Conservation (phyloP, 331 rosid species). For the Prunus yedoensis region DNA sequence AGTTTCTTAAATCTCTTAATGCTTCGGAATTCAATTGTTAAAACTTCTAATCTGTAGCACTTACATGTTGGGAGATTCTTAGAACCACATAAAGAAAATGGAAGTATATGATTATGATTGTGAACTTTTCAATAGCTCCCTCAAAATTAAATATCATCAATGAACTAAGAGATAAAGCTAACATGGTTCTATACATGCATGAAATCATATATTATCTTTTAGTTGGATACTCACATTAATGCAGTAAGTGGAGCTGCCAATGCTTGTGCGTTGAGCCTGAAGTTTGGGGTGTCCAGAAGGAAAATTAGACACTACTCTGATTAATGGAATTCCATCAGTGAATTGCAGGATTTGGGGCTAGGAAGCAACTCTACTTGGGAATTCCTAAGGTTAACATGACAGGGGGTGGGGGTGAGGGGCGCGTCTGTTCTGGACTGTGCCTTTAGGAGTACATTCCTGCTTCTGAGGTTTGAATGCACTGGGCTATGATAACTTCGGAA, state of each 20-base stretch:
- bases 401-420: background rate
- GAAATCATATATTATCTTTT: slow-evolving; percentile 4
- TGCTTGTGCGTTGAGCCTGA: slow-evolving; percentile 1
- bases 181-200: background rate
- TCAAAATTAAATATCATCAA: background rate
- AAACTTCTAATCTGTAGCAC: background rate
- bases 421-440: background rate
- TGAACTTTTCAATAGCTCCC: background rate
- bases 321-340: background rate
- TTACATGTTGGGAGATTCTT: background rate
- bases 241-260: background rate
- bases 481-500: slow-evolving; percentile 14
- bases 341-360: background rate
- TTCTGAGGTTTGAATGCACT: background rate
- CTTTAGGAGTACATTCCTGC: background rate
- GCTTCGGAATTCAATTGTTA: background rate
- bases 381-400: background rate
- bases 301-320: background rate
- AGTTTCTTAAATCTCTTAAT: background rate
- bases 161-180: background rate
- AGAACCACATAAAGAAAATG: background rate
- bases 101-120: background rate
- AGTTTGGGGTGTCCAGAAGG: background rate
- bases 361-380: background rate
- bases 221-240: background rate